These are phyloP conservation scores for Dioszegia crocea DNA, from an alignment of 768 basidiomycete species.

Conservation along the genomic window DNA sequence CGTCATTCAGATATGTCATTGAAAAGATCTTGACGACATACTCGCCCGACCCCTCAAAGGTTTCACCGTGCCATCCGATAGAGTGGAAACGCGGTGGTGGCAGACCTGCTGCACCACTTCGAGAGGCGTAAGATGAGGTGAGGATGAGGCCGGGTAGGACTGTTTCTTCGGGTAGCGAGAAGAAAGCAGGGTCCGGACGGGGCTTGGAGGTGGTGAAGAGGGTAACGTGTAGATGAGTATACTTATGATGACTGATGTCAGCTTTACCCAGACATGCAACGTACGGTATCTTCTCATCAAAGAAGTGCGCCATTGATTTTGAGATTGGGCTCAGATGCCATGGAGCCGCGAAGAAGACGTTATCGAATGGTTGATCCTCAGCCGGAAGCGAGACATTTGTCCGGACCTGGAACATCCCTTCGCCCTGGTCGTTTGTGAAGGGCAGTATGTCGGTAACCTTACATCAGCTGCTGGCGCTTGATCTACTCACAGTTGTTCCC, in stretches of 20 bases:
- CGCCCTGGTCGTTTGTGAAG: slow-evolving; percentile 11
- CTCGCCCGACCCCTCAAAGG: slow-evolving; percentile 54
- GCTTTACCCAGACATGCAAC: slow-evolving; percentile 42
- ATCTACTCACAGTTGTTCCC: slow-evolving; percentile 63
- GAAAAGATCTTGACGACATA: slow-evolving; percentile 90
- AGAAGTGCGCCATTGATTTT: slow-evolving; percentile 15
- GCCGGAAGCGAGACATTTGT: slow-evolving; percentile 30
- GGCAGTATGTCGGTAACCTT: slow-evolving; percentile 53
- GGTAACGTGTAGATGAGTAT: slow-evolving; percentile 82
- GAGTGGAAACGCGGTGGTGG: slow-evolving; percentile 78
- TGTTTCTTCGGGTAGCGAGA: slow-evolving; percentile 53
- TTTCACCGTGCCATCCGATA: slow-evolving; percentile 68
- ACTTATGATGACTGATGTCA: slow-evolving; percentile 57
- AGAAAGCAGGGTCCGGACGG: slow-evolving; percentile 63
- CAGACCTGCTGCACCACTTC: slow-evolving; percentile 52
- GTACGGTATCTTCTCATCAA: slow-evolving; percentile 34
- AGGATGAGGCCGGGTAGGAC: slow-evolving; percentile 63
- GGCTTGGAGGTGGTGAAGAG: slow-evolving; percentile 73
- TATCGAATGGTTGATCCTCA: slow-evolving; percentile 55
- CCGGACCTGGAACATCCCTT: slow-evolving; percentile 20
- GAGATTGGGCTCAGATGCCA: slow-evolving; percentile 60
- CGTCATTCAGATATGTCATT: slow-evolving; percentile 60
- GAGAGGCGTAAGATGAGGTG: slow-evolving; percentile 64
- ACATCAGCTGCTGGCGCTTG: slow-evolving; percentile 13
- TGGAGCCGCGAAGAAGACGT: slow-evolving; percentile 81